Conservation (phyloP, 1,284 basidiomycete genomes). For the Sporisorium exsertum region DNA sequence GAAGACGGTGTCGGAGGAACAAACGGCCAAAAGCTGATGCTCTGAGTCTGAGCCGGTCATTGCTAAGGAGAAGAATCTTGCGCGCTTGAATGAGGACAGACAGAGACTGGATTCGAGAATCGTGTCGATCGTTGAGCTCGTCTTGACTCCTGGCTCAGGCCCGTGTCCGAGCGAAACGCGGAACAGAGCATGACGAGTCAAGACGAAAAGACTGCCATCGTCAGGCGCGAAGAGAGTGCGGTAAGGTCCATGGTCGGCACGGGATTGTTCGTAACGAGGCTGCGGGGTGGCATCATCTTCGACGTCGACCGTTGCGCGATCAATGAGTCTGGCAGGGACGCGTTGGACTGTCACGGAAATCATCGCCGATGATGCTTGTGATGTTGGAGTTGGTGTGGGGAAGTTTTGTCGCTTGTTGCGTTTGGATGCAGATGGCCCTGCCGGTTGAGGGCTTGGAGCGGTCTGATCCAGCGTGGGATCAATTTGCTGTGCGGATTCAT, state of each 20-base stretch:
- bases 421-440: background rate
- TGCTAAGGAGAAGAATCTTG: conserved; percentile 28
- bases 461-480: background rate
- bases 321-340: background rate
- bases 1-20: conserved; percentile 35
- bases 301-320: background rate
- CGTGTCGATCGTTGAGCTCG: background rate
- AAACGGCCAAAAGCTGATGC: conserved; percentile 26
- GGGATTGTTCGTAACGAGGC: background rate
- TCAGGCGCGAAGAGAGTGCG: conserved; percentile 12
- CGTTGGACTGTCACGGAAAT: background rate
- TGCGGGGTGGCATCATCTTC: background rate
- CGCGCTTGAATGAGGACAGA: conserved; percentile 22
- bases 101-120: conserved; percentile 20
- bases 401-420: background rate
- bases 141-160: background rate
- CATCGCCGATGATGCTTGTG: background rate
- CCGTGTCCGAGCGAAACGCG: background rate
- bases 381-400: background rate
- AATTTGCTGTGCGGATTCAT: background rate
- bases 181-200: conserved; percentile 14
- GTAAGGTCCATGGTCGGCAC: background rate
- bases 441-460: background rate
- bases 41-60: background rate
- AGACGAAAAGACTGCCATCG: conserved; percentile 9